A percentile compares a stretch with the other conserved stretches of the same genome.
phyloP scores from a whole-genome alignment of 106 monocot species.

The Apostasia ramifera region DNA sequence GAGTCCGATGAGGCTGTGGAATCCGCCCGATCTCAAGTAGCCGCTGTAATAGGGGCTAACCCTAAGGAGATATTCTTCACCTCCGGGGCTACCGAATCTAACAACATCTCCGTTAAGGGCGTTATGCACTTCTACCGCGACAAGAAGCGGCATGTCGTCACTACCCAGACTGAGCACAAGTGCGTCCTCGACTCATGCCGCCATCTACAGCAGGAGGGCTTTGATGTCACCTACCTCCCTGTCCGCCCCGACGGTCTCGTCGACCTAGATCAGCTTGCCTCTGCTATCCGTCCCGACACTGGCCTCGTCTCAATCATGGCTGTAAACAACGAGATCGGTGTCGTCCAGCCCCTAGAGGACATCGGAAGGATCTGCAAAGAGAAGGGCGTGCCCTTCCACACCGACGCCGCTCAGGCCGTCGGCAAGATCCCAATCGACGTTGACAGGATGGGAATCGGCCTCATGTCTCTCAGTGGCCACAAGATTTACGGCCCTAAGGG shows the following conservation, averaged over 20 bases:
- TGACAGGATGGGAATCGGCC: constrained; percentile 69
- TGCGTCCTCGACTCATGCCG: constrained; percentile 99
- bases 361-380: constrained; percentile 80
- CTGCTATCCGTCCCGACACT: constrained; percentile 77
- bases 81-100: constrained; percentile 98
- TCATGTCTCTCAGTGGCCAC: constrained; percentile 94
- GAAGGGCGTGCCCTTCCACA: constrained; percentile 74
- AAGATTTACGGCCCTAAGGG: constrained; percentile 99
- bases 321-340: constrained; percentile 97
- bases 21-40: constrained; percentile 66
- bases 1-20: constrained; percentile 96
- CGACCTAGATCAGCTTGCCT: constrained; percentile 49
- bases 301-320: constrained; percentile 95
- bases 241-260: constrained; percentile 73
- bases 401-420: constrained; percentile 87
- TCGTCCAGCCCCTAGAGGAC: constrained; percentile 87
- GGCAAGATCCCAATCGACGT: constrained; percentile 93
- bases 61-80: constrained; percentile 97
- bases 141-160: constrained; percentile 70
- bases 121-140: constrained; percentile 74
- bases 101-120: constrained; percentile 96
- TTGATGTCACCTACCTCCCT: constrained; percentile 87
- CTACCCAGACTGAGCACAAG: constrained; percentile 99
- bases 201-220: constrained; percentile 92
- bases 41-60: constrained; percentile 56